Conservation (phyloP, 768 basidiomycete species). For the Suillus sp. region DNA sequence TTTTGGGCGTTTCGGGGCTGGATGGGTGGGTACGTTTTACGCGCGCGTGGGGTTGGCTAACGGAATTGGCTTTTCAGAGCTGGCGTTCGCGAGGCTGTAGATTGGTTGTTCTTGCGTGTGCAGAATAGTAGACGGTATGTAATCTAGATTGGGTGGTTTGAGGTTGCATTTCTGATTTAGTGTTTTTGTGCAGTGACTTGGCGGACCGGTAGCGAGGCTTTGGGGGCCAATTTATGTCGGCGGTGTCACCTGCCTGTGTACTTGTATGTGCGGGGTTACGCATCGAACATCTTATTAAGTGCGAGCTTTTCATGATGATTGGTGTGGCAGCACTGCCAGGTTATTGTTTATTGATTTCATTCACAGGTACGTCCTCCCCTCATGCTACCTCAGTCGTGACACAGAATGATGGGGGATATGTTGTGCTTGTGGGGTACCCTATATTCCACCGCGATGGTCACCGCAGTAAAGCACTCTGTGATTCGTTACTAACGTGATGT, state of each 20-base stretch:
- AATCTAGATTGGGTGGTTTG: not conserved
- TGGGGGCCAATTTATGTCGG: not conserved
- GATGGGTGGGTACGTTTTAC: conserved; percentile 66
- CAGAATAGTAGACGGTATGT: conserved; percentile 79
- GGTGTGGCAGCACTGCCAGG: not conserved
- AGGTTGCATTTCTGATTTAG: not conserved
- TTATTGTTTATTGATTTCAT: not conserved
- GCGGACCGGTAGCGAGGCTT: conserved; percentile 3
- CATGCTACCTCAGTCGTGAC: not conserved
- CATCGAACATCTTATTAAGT: not conserved
- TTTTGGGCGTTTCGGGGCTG: conserved; percentile 88
- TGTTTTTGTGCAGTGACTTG: conserved; percentile 1
- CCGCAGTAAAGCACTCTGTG: not conserved
- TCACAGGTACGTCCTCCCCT: not conserved
- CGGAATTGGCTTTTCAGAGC: conserved; percentile 50
- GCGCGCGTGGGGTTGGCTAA: not conserved
- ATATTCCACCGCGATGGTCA: not conserved
- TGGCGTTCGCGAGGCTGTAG: conserved; percentile 86
- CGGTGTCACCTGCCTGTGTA: not conserved
- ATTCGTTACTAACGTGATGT: not conserved
- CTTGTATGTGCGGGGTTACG: not conserved
- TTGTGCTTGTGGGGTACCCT: not conserved
- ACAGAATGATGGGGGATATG: not conserved
- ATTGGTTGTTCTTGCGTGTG: conserved; percentile 93
- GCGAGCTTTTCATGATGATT: not conserved